Conservation (phyloP, 2,329 filamentous ascomycete genomes). For the Moelleriella libera region DNA sequence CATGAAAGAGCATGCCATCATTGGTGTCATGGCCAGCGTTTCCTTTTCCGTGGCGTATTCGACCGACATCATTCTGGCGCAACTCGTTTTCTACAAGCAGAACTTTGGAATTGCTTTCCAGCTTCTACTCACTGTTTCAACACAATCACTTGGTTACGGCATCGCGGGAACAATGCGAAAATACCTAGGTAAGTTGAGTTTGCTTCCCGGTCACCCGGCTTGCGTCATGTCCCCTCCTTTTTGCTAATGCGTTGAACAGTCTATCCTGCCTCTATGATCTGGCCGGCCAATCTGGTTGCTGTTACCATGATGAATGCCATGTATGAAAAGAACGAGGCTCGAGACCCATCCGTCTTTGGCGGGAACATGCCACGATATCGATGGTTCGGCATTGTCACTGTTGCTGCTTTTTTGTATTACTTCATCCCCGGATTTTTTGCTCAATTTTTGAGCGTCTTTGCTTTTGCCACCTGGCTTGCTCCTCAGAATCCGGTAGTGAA, state of each 20-base stretch:
- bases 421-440: slow-evolving; percentile 57
- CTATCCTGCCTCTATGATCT: slow-evolving; percentile 59
- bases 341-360: slow-evolving; percentile 39
- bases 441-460: slow-evolving; percentile 56
- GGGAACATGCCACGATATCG: slow-evolving; percentile 52
- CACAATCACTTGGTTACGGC: slow-evolving; percentile 56
- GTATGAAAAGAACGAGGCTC: slow-evolving; percentile 43
- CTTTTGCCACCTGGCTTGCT: slow-evolving; percentile 58
- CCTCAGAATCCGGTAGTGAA: slow-evolving; percentile 56
- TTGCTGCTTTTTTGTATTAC: slow-evolving; percentile 48
- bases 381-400: slow-evolving; percentile 47
- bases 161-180: slow-evolving; percentile 54
- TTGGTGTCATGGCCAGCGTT: slow-evolving; percentile 58
- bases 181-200: slow-evolving; percentile 36
- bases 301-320: slow-evolving; percentile 58
- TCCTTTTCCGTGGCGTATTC: slow-evolving; percentile 58
- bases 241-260: slow-evolving; percentile 19
- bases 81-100: slow-evolving; percentile 58
- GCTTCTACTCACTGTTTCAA: slow-evolving; percentile 51
- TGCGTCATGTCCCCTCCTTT: too few relatives aligned
- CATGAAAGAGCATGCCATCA: slow-evolving; percentile 55
- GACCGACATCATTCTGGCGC: slow-evolving; percentile 60
- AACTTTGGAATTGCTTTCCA: slow-evolving; percentile 54
- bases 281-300: slow-evolving; percentile 53
- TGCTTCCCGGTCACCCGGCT: too few relatives aligned